Conservation (phyloP, 1,139 yeast species). For the Blastobotrys illinoisensis region DNA sequence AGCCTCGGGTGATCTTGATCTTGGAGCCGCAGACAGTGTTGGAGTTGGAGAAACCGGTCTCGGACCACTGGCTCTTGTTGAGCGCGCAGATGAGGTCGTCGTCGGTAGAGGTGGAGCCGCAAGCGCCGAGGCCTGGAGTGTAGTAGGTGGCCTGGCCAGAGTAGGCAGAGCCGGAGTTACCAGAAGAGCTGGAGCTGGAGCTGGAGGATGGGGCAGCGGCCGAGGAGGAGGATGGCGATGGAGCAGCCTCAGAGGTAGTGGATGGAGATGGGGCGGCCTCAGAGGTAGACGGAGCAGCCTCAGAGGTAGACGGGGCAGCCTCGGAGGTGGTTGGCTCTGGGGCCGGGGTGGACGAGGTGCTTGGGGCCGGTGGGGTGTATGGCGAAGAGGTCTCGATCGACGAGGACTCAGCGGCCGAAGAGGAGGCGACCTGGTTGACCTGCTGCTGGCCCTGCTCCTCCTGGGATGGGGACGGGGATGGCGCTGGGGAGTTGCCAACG, state of each 20-base stretch:
- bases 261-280: background rate
- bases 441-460: constrained; percentile 23
- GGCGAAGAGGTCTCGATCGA: constrained; percentile 9
- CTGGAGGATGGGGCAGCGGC: constrained; percentile 12
- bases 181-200: constrained; percentile 17
- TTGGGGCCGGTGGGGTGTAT: constrained; percentile 7
- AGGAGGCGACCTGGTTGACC: constrained; percentile 8
- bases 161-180: constrained; percentile 29
- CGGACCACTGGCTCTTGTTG: constrained; percentile 32
- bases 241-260: constrained; percentile 5
- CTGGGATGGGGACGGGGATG: constrained; percentile 18
- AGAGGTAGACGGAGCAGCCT: background rate
- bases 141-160: constrained; percentile 59
- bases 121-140: constrained; percentile 55
- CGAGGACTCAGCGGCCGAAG: constrained; percentile 4
- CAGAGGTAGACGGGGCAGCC: constrained; percentile 6
- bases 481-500: constrained; percentile 8
- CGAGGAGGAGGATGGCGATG: constrained; percentile 5
- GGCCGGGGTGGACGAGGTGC: constrained; percentile 5
- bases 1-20: constrained; percentile 41
- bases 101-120: constrained; percentile 47
- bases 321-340: constrained; percentile 1
- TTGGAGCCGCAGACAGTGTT: constrained; percentile 47
- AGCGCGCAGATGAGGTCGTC: constrained; percentile 45
- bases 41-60: constrained; percentile 35